These are phyloP conservation scores for Discostella stelligera DNA, from an alignment of 352 stramenopile species.

Conservation along the genomic window DNA sequence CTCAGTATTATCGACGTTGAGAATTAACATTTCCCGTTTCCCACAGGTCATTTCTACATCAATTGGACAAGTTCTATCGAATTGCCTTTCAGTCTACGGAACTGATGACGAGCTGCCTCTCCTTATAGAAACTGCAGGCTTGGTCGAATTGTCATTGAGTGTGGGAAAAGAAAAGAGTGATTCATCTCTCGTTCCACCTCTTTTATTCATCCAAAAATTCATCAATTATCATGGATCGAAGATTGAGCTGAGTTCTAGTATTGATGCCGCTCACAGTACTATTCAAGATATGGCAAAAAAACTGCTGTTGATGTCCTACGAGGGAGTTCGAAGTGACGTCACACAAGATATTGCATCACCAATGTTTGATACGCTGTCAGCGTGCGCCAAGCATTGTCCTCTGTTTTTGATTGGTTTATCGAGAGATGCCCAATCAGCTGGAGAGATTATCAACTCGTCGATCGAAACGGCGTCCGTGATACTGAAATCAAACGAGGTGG, in stretches of 20 bases:
- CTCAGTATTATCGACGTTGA: neutral
- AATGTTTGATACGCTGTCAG: slow-evolving; percentile 53
- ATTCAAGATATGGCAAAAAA: slow-evolving; percentile 29
- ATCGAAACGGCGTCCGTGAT: slow-evolving; percentile 27
- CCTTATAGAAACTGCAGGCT: slow-evolving; percentile 19
- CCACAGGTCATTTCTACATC: slow-evolving; percentile 29
- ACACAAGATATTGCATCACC: slow-evolving; percentile 26
- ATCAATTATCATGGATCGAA: slow-evolving; percentile 30
- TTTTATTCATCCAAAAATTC: slow-evolving; percentile 39
- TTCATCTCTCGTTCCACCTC: slow-evolving; percentile 23
- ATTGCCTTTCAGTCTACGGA: slow-evolving; percentile 32
- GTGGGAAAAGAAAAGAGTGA: slow-evolving; percentile 16
- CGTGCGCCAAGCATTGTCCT: slow-evolving; percentile 45
- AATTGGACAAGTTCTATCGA: slow-evolving; percentile 25
- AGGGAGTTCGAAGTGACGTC: slow-evolving; percentile 23
- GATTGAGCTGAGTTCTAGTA: slow-evolving; percentile 11
- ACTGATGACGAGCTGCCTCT: slow-evolving; percentile 26
- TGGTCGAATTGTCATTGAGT: slow-evolving; percentile 24
- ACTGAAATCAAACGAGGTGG: slow-evolving; percentile 38
- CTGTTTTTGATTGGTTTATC: slow-evolving; percentile 55
- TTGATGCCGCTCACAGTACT: slow-evolving; percentile 10
- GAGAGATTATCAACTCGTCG: slow-evolving; percentile 34
- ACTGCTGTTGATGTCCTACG: slow-evolving; percentile 38
- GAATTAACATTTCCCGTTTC: neutral
- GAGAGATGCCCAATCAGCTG: slow-evolving; percentile 21